Evolutionary conservation across 352 stramenopile genomes (phyloP), one percentile per base, ranked within the genome.

Genomic region (Blastocystis sp.): DNA sequence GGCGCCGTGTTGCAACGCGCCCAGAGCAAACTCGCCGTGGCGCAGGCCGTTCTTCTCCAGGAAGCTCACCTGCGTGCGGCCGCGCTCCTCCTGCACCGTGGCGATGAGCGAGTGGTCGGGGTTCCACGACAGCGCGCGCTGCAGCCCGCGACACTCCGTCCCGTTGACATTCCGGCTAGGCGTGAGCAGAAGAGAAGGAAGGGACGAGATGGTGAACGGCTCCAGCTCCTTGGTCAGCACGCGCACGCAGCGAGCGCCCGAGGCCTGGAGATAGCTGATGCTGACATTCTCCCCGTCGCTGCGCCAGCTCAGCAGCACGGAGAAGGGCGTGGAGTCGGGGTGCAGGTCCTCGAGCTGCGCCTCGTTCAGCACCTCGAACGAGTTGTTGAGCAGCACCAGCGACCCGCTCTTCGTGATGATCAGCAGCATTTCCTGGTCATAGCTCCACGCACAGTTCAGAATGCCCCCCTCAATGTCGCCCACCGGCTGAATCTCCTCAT

Each of bases 11-110:
- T 69, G 48, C 28, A 90, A 91, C 4, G 69, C 40, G n/a, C 90
- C 69, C 14, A 78, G 40, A n/a, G 90, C 82, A 76, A 95, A 94
- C 68, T 95, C 93, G 24, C 93, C 93, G 87, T 95, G 93, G 1
- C 92, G 92, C 60, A 95, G 89, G 0, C 93, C 93, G 80, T 95
- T 95, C 24, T 91, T 90, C 79, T 95, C 93, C 61, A 95, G 94
- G 89, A 95, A 95, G 28, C 94, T 92, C 19, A 95, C 89, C 54
- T 92, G 91, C 28, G 93, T 88, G 71, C 92, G 89, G 3, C 92
- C 90, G 38, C 92, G 92, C 60, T 92, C 90, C 48, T 88, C 90
- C 88, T 95, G 92, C 63, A 90, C 91, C 70, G 91, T 92, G 9
- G 92, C 91, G 64, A 95, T 91, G 2, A 95, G 89, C 61, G 92